These are phyloP conservation scores for Venturia pyrina DNA, from an alignment of 2,329 filamentous ascomycete genomes.

Conservation along the genomic window DNA sequence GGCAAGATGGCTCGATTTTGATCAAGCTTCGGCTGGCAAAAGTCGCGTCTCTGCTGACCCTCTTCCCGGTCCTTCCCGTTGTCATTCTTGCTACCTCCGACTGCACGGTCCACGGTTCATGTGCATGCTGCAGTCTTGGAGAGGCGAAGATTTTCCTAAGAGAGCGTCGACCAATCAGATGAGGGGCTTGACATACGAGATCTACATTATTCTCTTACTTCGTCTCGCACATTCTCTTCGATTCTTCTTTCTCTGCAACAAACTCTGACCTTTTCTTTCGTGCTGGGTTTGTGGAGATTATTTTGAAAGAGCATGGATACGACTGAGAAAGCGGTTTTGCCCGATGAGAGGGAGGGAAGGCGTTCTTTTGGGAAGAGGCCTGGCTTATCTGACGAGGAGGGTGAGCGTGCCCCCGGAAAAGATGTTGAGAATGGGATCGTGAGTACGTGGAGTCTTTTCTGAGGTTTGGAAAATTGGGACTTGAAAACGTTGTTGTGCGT, in stretches of 20 bases:
- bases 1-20: background rate
- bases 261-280: background rate
- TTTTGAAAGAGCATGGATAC: background rate
- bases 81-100: background rate
- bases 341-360: background rate
- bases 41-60: background rate
- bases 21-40: background rate
- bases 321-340: background rate
- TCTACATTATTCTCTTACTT: background rate
- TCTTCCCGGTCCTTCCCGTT: no score
- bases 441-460: background rate
- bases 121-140: no score
- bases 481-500: background rate
- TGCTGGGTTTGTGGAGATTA: background rate
- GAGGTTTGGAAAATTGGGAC: background rate
- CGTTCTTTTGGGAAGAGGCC: background rate
- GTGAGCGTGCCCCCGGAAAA: background rate
- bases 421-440: background rate
- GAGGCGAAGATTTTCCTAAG: background rate
- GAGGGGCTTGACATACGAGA: background rate
- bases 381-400: background rate
- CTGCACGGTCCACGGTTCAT: background rate
- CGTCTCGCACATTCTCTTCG: background rate
- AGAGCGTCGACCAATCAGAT: background rate
- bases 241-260: background rate